A percentile compares a stretch with the other conserved stretches of the same genome.
These are phyloP conservation scores for Melanopsichium pennsylvanicum DNA, from an alignment of 1,284 basidiomycete genomes.

Conservation along the genomic window DNA sequence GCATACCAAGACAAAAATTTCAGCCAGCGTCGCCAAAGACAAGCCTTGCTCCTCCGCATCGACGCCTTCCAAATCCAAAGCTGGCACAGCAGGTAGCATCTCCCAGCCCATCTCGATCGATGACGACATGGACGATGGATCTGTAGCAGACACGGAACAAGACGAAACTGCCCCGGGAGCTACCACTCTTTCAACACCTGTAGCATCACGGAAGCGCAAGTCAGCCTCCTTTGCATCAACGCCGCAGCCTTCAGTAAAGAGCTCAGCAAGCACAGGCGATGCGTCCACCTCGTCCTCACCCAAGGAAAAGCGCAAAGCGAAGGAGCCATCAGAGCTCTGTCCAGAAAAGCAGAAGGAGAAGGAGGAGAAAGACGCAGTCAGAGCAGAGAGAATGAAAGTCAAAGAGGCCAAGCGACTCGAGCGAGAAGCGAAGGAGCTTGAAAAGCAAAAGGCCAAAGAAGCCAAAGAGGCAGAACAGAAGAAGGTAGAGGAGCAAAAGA, in stretches of 20 bases:
- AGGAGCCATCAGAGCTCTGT: constrained; percentile 35
- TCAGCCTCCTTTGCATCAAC: constrained; percentile 24
- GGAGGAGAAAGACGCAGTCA: constrained; percentile 67
- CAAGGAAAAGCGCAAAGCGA: constrained; percentile 46
- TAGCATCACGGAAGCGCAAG: constrained; percentile 25
- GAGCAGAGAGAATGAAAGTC: constrained; percentile 56
- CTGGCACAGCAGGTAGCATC: constrained; percentile 1
- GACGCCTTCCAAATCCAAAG: constrained; percentile 4
- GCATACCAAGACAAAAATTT: constrained; percentile 29
- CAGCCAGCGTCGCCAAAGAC: constrained; percentile 20
- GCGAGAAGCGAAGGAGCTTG: constrained; percentile 52
- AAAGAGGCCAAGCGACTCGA: constrained; percentile 50
- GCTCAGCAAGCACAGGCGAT: constrained; percentile 9
- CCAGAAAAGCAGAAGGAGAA: constrained; percentile 65
- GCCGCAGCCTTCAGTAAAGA: constrained; percentile 18
- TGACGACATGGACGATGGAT: constrained; percentile 27
- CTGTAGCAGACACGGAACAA: constrained; percentile 28
- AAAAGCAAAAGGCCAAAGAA: constrained; percentile 62
- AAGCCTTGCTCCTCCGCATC: constrained; percentile 3
- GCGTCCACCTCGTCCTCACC: constrained; percentile 28
- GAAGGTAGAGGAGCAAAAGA: constrained; percentile 68
- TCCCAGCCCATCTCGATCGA: constrained; percentile 33
- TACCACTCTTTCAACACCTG: constrained; percentile 19
- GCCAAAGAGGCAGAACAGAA: constrained; percentile 63
- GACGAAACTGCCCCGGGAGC: not conserved